Evolutionary conservation across 1,284 basidiomycete species (phyloP).

Genomic region (Rhodotorula sp.): DNA sequence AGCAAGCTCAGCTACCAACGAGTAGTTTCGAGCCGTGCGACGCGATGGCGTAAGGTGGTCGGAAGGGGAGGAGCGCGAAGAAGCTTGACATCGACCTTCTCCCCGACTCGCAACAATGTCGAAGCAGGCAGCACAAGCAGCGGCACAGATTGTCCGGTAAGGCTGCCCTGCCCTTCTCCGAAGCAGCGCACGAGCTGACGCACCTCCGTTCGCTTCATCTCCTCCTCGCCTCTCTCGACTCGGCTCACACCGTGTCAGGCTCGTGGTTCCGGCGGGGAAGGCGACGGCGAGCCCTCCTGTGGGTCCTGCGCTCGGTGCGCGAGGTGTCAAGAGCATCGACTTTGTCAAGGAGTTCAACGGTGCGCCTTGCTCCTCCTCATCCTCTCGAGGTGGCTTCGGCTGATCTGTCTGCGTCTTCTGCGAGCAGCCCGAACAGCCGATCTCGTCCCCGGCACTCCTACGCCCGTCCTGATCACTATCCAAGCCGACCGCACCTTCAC

Average conservation of each 20-base stretch:
- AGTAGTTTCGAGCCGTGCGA: too few species aligned
- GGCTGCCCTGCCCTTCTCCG: not conserved
- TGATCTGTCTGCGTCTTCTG: constrained; percentile 4
- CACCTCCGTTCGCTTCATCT: not conserved
- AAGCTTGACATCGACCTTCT: not conserved
- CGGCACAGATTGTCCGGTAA: constrained; percentile 21
- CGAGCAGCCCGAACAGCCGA: constrained; percentile 86
- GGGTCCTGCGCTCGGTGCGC: constrained; percentile 93
- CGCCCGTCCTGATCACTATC: constrained; percentile 86
- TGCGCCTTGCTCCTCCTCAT: not conserved
- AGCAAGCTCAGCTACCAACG: too few species aligned
- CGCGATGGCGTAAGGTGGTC: not conserved
- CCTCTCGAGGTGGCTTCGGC: not conserved
- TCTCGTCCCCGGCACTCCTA: constrained; percentile 81
- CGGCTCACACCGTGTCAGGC: constrained; percentile 51
- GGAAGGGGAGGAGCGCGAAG: not conserved
- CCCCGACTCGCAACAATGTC: constrained; percentile 56
- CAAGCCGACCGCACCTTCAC: constrained; percentile 93
- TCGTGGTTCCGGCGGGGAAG: constrained; percentile 89
- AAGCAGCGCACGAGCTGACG: not conserved
- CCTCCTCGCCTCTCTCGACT: not conserved
- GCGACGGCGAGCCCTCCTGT: constrained; percentile 95
- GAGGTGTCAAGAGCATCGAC: constrained; percentile 99
- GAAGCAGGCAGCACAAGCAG: constrained; percentile 59
- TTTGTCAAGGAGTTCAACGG: constrained; percentile 85